Base-by-base conservation (phyloP, 331 rosid species). In the Quercus tomentella region DNA sequence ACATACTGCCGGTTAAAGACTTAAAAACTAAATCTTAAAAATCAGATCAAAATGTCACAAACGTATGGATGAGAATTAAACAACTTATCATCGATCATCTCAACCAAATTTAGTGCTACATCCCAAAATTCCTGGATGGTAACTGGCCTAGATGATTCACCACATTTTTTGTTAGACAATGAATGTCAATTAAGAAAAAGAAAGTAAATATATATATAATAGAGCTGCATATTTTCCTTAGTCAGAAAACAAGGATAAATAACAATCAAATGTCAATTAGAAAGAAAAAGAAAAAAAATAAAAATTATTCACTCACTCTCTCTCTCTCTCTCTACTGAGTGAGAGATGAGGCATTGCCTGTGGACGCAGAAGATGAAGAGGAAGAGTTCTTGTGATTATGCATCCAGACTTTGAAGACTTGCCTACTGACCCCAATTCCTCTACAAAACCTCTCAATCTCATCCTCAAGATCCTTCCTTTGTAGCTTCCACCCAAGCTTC, bases 371-470 rank as follows among this genome's bases (percentile, higher is more conserved):
- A 66, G 91, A 87, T 7, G 92, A 75, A 1, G 94, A 90, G 5
- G 84, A 85, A 68, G 91, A 83, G 77, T 88, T 91, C 89, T 94
- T 94, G 58, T 94, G 97, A 54, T 94, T 94, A 80, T 92, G 98
- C 98, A 92, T 94, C 98, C 98, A 94, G 14, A 94, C 98, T 85
- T 94, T 94, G 84, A 94, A 92, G 20, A 94, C 96, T 33, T 91
- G 96, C 71, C 96, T 82, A 56, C 84, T 88, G 4, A 94, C 84
- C 6, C 97, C 98, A 71, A 94, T 78, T 18, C 93, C 88, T 55
- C 84, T 81, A 58, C 98, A 94, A 66, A 94, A 94, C 75, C 88
- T 89, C 77, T 92, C 93, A 5, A 94, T 87, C 85, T 90, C 97
- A 11, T 89, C 98, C 16, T 94, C 98, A 5, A 88, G 87, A 76